Conservation (phyloP, 441 rosid genomes). For the Erodium moschatum region DNA sequence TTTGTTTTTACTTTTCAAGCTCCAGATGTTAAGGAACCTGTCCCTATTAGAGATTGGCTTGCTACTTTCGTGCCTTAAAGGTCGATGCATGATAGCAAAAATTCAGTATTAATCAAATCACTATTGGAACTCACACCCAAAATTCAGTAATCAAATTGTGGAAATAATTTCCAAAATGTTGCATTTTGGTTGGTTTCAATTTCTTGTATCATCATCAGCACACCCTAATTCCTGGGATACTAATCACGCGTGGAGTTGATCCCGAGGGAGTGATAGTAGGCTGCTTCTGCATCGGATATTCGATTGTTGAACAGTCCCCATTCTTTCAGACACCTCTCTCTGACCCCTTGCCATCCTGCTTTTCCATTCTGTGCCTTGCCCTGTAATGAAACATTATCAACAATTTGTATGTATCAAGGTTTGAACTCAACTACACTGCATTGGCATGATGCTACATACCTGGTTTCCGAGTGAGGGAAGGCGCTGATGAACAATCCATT, state of each 20-base stretch:
- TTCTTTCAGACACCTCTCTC: constrained; percentile 77
- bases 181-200: too few species aligned
- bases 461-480: constrained; percentile 89
- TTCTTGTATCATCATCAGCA: too few species aligned
- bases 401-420: too few species aligned
- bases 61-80: not conserved
- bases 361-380: constrained; percentile 63
- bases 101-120: too few species aligned
- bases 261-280: constrained; percentile 29
- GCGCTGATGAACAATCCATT: constrained; percentile 92
- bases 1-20: not conserved
- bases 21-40: not conserved
- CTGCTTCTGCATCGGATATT: constrained; percentile 53
- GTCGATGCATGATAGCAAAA: not conserved
- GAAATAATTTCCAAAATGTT: too few species aligned
- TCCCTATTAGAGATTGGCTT: not conserved
- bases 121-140: too few species aligned
- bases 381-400: constrained; percentile 25
- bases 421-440: too few species aligned
- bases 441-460: constrained; percentile 27
- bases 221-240: too few species aligned
- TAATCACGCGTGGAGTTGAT: too few species aligned
- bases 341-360: constrained; percentile 69
- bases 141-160: too few species aligned
- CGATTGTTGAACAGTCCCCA: constrained; percentile 73